These are phyloP conservation scores for Aspergillus affinis DNA, from an alignment of 495 filamentous ascomycete genomes.

Conservation along the genomic window DNA sequence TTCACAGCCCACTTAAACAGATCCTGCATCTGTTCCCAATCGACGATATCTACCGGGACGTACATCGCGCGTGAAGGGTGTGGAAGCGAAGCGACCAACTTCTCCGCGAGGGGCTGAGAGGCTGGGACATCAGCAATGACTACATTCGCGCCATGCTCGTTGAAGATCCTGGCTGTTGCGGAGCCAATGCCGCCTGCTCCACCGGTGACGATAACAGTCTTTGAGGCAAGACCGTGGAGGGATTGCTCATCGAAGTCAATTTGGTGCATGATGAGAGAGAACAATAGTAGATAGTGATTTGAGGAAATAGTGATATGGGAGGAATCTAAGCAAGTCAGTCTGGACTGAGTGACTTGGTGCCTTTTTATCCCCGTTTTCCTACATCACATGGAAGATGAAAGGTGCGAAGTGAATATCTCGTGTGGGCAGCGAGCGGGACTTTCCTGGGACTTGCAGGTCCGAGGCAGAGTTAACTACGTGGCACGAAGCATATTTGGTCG, in stretches of 20 bases:
- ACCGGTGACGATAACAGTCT: constrained; percentile 36
- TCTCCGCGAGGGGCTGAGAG: constrained; percentile 11
- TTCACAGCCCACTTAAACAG: constrained; percentile 54
- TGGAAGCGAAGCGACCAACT: constrained; percentile 12
- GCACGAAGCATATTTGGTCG: too few relatives aligned
- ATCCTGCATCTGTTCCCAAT: constrained; percentile 28
- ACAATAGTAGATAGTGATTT: too few relatives aligned
- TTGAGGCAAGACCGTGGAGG: constrained; percentile 2
- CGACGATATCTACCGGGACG: constrained; percentile 22
- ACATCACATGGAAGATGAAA: too few relatives aligned
- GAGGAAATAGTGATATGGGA: too few relatives aligned
- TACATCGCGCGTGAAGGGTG: constrained; percentile 21
- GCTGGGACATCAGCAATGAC: constrained; percentile 26
- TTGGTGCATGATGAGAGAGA: background rate
- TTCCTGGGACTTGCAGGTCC: too few relatives aligned
- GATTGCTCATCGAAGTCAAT: background rate
- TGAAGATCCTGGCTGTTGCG: constrained; percentile 25
- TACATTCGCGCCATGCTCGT: constrained; percentile 25
- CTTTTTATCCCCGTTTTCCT: too few relatives aligned
- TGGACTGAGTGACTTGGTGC: too few relatives aligned
- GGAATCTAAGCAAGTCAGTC: too few relatives aligned
- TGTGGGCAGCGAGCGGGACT: too few relatives aligned
- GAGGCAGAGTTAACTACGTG: too few relatives aligned
- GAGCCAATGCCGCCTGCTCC: constrained; percentile 39
- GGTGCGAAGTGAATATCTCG: too few relatives aligned